A percentile compares a stretch with the other conserved stretches of the same genome.
Conservation (phyloP, 1,284 basidiomycete species). For the Grifola frondosa region DNA sequence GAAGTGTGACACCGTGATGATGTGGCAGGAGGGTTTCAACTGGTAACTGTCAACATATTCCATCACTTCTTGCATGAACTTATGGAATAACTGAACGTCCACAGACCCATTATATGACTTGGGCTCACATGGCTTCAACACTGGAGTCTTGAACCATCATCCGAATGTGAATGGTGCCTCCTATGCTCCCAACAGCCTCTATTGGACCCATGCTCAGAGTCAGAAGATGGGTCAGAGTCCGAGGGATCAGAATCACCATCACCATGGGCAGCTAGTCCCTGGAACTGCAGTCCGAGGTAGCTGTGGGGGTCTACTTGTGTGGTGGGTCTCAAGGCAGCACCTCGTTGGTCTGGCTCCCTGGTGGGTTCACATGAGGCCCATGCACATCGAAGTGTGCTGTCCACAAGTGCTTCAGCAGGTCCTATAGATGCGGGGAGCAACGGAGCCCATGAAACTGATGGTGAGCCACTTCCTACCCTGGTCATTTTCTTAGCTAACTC, state of each 20-base stretch:
- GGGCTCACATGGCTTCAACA: conserved; percentile 6
- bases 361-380: too few species aligned
- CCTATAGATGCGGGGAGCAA: too few species aligned
- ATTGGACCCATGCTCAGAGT: not conserved
- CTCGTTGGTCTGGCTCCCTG: too few species aligned
- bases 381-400: too few species aligned
- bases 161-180: not conserved
- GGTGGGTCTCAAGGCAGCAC: too few species aligned
- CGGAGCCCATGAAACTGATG: too few species aligned
- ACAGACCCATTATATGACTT: conserved; percentile 1
- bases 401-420: too few species aligned
- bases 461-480: too few species aligned
- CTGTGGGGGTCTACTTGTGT: conserved; percentile 15
- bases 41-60: conserved; percentile 8
- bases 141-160: not conserved
- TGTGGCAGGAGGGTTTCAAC: not conserved
- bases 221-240: not conserved
- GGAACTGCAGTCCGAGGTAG: conserved; percentile 11
- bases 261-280: not conserved
- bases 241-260: too few species aligned
- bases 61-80: conserved; percentile 7
- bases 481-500: too few species aligned
- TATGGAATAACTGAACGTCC: conserved; percentile 6
- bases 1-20: conserved; percentile 1
- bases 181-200: not conserved